Conservation (phyloP, 371 early-diverging fungal genomes). For the Blyttiomyces sp. region DNA sequence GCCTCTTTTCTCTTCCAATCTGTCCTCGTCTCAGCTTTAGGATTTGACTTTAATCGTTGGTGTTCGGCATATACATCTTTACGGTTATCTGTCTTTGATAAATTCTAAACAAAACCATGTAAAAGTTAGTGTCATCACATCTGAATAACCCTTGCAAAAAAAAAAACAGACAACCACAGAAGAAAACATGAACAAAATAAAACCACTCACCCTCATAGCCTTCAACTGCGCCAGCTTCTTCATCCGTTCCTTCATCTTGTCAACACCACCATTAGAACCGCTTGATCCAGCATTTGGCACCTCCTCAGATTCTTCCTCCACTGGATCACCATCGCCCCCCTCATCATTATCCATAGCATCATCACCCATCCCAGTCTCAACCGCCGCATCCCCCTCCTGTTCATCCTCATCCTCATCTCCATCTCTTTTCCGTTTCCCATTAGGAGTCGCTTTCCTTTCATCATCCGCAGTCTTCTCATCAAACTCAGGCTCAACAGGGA, state of each 20-base stretch:
- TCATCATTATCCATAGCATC: neutral
- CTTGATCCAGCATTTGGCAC: neutral
- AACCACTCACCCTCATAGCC: slow-evolving; percentile 16
- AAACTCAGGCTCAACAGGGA: too few relatives aligned
- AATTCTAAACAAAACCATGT: slow-evolving; percentile 37
- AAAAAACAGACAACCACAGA: neutral
- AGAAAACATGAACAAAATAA: neutral
- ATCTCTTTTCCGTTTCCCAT: neutral
- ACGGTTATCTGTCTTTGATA: slow-evolving; percentile 68
- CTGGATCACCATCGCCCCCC: neutral
- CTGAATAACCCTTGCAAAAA: neutral
- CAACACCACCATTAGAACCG: neutral
- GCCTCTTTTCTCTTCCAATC: slow-evolving; percentile 76
- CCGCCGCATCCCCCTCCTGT: neutral
- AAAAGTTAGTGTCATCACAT: neutral
- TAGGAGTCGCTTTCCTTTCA: too few relatives aligned
- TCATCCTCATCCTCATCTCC: neutral
- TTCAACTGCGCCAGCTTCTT: slow-evolving; percentile 23
- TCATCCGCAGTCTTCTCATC: too few relatives aligned
- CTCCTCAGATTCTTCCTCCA: neutral
- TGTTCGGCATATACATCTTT: slow-evolving; percentile 77
- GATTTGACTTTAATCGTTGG: slow-evolving; percentile 70
- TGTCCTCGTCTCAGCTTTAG: slow-evolving; percentile 56
- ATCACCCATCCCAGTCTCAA: neutral
- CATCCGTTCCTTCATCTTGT: slow-evolving; percentile 18